Percentiles rank a stretch among this genome's conserved stretches.
Evolutionary conservation across 768 basidiomycete species (phyloP).

Genomic region (Russula sp.): DNA sequence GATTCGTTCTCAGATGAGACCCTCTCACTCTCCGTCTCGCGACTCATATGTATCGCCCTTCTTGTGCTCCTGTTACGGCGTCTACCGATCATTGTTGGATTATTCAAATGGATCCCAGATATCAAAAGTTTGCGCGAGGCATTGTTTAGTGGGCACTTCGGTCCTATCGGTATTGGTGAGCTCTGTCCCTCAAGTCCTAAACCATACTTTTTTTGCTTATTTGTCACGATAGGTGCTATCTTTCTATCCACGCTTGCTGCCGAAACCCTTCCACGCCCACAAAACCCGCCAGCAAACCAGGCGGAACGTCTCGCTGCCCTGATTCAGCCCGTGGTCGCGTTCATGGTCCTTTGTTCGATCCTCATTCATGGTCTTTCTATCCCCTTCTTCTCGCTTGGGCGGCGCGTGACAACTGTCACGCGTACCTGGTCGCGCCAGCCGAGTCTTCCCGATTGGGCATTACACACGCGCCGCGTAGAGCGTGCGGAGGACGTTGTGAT

Average conservation of each 20-base stretch:
- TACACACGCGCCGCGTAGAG: constrained; percentile 60
- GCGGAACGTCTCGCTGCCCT: constrained; percentile 57
- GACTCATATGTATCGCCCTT: constrained; percentile 76
- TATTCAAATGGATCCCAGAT: constrained; percentile 94
- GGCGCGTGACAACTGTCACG: constrained; percentile 85
- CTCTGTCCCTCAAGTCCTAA: background rate
- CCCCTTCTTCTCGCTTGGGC: constrained; percentile 86
- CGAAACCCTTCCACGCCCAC: constrained; percentile 44
- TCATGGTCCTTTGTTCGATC: constrained; percentile 91
- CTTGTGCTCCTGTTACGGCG: constrained; percentile 77
- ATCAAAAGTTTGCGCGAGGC: constrained; percentile 93
- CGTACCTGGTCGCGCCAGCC: constrained; percentile 81
- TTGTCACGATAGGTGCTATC: constrained; percentile 55
- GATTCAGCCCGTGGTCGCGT: constrained; percentile 91
- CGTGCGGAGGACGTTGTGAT: constrained; percentile 75
- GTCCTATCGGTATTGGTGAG: constrained; percentile 73
- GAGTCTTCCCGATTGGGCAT: constrained; percentile 74
- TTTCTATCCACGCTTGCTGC: constrained; percentile 87
- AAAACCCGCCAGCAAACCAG: constrained; percentile 45
- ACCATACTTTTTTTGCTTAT: background rate
- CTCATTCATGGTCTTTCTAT: constrained; percentile 87
- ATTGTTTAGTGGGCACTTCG: constrained; percentile 92
- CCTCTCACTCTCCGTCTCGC: constrained; percentile 72
- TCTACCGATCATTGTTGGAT: constrained; percentile 72
- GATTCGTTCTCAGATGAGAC: constrained; percentile 57